Base-by-base conservation (phyloP, 2,329 filamentous ascomycete species). In the Colletotrichum sp. region DNA sequence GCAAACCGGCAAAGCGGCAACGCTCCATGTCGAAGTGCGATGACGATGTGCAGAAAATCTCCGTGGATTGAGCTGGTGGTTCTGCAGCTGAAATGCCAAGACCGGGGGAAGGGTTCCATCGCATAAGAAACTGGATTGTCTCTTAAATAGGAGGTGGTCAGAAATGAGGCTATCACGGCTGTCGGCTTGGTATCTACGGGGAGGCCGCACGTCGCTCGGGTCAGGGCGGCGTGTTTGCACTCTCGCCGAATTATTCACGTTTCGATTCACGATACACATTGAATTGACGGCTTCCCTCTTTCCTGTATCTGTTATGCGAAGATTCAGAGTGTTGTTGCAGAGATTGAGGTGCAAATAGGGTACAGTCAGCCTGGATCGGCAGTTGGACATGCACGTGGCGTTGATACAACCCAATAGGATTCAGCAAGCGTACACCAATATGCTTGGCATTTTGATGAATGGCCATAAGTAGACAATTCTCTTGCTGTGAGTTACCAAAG, bases 211-310 rank as follows among this genome's bases (percentile, higher is more conserved):
- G 5, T 4, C 9, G 18, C 39, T 6, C 9, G 9, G 39, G 8
- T 43, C 3, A 43, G 3, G 1, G 39, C 39, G 39, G 18, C 3
- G 4, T 6, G 0, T 10, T 6, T 12, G 18, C 9, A 0, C 39
- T 43, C 18, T n/a, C 9, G 3, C 0, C 16, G 36, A 18, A 18
- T 12, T 0, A 3, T n/a, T 43, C 1, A 0, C 39, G 8, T 43
- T 43, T n/a, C 3, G 39, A 0, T n/a, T 6, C 39, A 43, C 1
- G 36, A 39, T 9, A 39, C 36, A 0, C 7, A 8, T 1, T 8
- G 16, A 1, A 0, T 39, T 43, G 18, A 2, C 18, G 0, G 9
- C 39, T 43, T 2, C 18, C 9, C 2, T 2, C 9, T 43, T 10
- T 10, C 18, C 18, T 2, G 9, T 6, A 1, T 43, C 39, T 43